These are phyloP conservation scores for Pinus taeda DNA, from an alignment of 75 land plant genomes.

Conservation along the genomic window DNA sequence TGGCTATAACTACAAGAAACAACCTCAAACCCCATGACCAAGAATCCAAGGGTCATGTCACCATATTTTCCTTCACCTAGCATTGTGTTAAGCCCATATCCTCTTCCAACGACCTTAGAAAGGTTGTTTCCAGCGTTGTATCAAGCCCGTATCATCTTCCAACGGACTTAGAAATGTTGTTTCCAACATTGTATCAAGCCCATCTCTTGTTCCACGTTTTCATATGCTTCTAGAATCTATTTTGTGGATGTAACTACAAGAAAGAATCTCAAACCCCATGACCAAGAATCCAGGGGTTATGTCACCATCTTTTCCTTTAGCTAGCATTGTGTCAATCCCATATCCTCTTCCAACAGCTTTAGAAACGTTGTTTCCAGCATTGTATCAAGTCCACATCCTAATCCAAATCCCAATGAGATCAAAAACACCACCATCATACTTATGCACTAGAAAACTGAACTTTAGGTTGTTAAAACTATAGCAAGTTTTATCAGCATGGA, in stretches of 20 bases:
- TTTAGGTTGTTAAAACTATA: slow-evolving; percentile 58
- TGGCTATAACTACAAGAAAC: slow-evolving; percentile 40
- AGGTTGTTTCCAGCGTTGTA: no score
- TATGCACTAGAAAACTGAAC: slow-evolving; percentile 52
- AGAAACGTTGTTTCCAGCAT: no score
- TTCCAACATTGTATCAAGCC: no score
- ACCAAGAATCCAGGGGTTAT: slow-evolving; percentile 37
- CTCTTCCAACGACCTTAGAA: no score
- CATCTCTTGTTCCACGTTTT: not conserved
- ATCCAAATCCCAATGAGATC: no score
- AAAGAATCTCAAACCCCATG: slow-evolving; percentile 59
- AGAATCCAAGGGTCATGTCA: slow-evolving; percentile 20
- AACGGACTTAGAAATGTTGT: slow-evolving; percentile 20
- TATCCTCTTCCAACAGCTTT: no score
- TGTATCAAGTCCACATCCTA: slow-evolving; percentile 55
- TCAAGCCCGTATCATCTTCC: slow-evolving; percentile 58
- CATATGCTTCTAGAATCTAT: not conserved
- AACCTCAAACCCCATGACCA: slow-evolving; percentile 71
- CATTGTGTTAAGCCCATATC: no score
- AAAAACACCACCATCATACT: slow-evolving; percentile 35
- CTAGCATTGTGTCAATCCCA: slow-evolving; percentile 37
- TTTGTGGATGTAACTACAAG: slow-evolving; percentile 41
- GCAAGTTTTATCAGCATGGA: slow-evolving; percentile 20
- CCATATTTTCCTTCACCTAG: slow-evolving; percentile 9
- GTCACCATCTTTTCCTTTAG: not conserved